Evolutionary conservation across 345 rosid species (phyloP).

Genomic region (Schrenkiella parvula): DNA sequence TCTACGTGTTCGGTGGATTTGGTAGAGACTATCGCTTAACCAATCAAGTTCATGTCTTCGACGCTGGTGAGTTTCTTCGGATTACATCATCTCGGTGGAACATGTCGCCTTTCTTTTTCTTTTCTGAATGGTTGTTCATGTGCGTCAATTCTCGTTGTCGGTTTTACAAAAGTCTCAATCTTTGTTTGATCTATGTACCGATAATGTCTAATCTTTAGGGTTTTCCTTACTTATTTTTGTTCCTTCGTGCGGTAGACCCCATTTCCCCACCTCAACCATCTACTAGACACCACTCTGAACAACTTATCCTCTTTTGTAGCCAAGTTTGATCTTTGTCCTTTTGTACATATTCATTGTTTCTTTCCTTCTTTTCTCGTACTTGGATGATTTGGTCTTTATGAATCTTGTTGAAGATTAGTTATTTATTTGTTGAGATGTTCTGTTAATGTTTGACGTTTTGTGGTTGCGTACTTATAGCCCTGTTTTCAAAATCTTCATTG

Average conservation of each 20-base stretch:
- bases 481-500: not conserved
- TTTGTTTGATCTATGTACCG: slow-evolving; percentile 13
- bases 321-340: not conserved
- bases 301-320: not conserved
- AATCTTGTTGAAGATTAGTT: not conserved
- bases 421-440: not conserved
- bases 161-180: slow-evolving; percentile 12
- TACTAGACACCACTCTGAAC: not conserved
- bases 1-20: slow-evolving; percentile 90
- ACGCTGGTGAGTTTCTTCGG: slow-evolving; percentile 49
- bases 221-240: not conserved
- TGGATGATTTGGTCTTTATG: not conserved
- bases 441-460: not conserved
- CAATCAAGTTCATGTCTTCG: slow-evolving; percentile 90
- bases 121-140: not conserved
- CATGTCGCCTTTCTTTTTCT: not conserved
- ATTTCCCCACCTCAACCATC: not conserved
- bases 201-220: not conserved
- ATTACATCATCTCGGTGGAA: not conserved
- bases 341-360: not conserved
- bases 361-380: not conserved
- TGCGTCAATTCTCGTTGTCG: slow-evolving; percentile 9
- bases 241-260: slow-evolving; percentile 25
- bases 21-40: slow-evolving; percentile 76
- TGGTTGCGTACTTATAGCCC: not conserved